A percentile compares a stretch with the other conserved stretches of the same genome.
Evolutionary conservation across 2,329 filamentous ascomycete species (phyloP).

Genomic region (Aureobasidium sp.): DNA sequence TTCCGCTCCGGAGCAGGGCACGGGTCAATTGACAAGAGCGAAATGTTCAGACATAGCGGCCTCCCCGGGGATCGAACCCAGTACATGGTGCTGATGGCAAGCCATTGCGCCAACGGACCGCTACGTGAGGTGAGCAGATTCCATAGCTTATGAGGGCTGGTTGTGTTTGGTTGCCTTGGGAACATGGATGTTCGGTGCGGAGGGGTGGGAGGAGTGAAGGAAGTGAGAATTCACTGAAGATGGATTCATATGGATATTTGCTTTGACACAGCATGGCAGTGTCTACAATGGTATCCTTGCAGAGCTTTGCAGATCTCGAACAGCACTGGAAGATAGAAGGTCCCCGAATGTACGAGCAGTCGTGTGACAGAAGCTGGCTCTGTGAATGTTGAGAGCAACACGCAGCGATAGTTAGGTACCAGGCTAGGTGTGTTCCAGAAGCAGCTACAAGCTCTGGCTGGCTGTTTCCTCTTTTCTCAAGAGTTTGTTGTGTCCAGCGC

Average conservation of each 20-base stretch:
- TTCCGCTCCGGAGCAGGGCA: not conserved
- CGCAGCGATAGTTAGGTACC: not conserved
- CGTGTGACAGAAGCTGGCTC: no score
- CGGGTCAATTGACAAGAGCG: not conserved
- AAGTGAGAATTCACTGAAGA: no score
- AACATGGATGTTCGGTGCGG: no score
- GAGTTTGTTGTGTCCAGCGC: not conserved
- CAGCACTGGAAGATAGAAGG: no score
- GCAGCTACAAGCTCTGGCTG: not conserved
- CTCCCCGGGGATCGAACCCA: not conserved
- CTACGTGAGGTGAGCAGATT: not conserved
- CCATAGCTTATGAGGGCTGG: not conserved
- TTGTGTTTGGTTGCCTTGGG: not conserved
- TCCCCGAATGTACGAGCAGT: no score
- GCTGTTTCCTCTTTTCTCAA: not conserved
- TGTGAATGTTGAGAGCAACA: no score
- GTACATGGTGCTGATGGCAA: not conserved
- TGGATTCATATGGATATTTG: no score
- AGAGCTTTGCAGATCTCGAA: no score
- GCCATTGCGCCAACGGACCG: not conserved
- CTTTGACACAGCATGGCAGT: no score
- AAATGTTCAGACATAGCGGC: not conserved
- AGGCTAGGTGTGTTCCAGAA: not conserved
- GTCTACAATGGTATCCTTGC: no score
- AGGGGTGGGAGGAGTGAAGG: no score